Percentiles rank a stretch among this genome's conserved stretches.
These are phyloP conservation scores for Pythium aquatile DNA, from an alignment of 352 stramenopile species.

Conservation along the genomic window DNA sequence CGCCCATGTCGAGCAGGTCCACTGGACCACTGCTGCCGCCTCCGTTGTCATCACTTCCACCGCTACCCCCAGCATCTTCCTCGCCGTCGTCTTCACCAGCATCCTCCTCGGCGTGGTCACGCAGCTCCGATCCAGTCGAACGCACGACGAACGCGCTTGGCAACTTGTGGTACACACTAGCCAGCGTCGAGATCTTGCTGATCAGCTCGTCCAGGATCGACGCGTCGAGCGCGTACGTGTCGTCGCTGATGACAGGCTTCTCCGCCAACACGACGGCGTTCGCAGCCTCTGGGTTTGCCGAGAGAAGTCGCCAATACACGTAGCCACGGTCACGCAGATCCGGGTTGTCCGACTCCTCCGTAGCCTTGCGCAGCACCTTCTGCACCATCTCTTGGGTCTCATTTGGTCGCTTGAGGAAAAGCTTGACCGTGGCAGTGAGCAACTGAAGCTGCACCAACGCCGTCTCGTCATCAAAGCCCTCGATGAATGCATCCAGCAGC, in stretches of 20 bases:
- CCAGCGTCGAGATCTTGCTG: conserved; percentile 96
- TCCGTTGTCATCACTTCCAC: conserved; percentile 37
- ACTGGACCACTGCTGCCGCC: conserved; percentile 33
- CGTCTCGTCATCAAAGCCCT: conserved; percentile 98
- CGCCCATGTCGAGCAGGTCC: conserved; percentile 84
- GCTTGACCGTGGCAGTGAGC: conserved; percentile 98
- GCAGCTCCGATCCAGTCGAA: conserved; percentile 76
- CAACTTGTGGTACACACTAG: conserved; percentile 98
- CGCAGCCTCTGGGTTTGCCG: conserved; percentile 97
- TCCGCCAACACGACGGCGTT: conserved; percentile 97
- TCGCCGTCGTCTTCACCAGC: conserved; percentile 41
- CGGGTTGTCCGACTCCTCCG: conserved; percentile 98
- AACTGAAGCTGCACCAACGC: conserved; percentile 97
- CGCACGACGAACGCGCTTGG: conserved; percentile 81
- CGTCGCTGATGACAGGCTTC: conserved; percentile 99
- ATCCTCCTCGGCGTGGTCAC: conserved; percentile 66
- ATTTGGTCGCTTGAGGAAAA: conserved; percentile 97
- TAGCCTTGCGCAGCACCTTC: conserved; percentile 96
- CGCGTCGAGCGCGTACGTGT: conserved; percentile 95
- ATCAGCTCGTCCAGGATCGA: conserved; percentile 96
- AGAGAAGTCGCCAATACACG: conserved; percentile 99
- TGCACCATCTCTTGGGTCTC: conserved; percentile 97
- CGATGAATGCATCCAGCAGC: conserved; percentile 98
- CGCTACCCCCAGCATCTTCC: conserved; percentile 62
- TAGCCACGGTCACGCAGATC: conserved; percentile 98